Conservation (phyloP, 495 filamentous ascomycete genomes). For the Chaetomium fimeti region DNA sequence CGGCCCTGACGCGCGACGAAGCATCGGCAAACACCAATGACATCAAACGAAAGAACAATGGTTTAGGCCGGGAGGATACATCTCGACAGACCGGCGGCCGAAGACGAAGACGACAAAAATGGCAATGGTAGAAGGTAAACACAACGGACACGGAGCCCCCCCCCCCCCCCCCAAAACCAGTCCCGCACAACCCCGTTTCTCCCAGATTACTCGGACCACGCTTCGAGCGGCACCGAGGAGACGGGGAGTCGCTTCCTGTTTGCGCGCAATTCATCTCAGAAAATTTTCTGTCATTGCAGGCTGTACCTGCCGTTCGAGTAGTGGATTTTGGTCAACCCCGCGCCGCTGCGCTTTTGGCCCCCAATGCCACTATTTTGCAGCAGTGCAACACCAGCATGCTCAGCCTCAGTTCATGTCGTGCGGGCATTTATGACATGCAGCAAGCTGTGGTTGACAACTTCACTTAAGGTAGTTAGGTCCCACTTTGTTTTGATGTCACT, state of each 20-base stretch:
- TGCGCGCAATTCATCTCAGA: neutral
- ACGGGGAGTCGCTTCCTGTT: constrained; percentile 1
- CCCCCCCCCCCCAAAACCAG: neutral
- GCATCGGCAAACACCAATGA: too few species aligned
- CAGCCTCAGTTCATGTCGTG: too few species aligned
- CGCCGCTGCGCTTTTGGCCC: neutral
- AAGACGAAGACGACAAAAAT: neutral
- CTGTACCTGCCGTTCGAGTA: neutral
- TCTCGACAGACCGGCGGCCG: too few species aligned
- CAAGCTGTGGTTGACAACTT: too few species aligned
- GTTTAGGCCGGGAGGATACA: neutral
- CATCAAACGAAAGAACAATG: neutral
- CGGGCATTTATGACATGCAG: too few species aligned
- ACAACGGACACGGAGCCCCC: neutral
- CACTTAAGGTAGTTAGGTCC: too few species aligned
- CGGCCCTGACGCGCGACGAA: too few species aligned
- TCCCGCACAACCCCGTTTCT: neutral
- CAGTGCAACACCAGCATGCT: too few species aligned
- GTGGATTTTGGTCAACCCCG: neutral
- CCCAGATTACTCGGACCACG: neutral
- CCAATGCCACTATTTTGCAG: too few species aligned
- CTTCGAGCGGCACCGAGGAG: neutral
- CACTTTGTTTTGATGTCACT: too few species aligned
- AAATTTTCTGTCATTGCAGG: neutral
- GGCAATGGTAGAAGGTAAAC: too few species aligned